Conservation (phyloP, 208 protist genomes). For the Histomonas meleagridis region DNA sequence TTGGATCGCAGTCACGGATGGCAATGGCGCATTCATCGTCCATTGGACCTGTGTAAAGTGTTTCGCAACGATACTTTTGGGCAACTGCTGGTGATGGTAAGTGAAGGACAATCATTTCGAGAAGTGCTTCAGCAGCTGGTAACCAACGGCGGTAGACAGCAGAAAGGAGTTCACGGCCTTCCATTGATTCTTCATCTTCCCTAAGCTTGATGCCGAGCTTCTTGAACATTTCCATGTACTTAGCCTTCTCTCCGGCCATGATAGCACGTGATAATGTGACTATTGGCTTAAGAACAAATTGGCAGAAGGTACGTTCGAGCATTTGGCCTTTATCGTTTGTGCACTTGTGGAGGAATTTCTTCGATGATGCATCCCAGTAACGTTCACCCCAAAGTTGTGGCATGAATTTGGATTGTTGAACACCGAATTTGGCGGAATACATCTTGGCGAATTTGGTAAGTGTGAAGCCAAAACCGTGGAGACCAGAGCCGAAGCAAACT, state of each 20-base stretch:
- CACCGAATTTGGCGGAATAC: constrained; percentile 80
- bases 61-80: constrained; percentile 80
- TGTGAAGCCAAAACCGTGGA: constrained; percentile 97
- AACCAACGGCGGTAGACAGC: constrained; percentile 43
- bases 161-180: not conserved
- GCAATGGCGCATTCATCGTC: constrained; percentile 72
- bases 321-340: not conserved
- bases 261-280: constrained; percentile 76
- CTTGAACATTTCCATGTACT: constrained; percentile 49
- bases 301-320: constrained; percentile 68
- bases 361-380: constrained; percentile 76
- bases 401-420: constrained; percentile 67
- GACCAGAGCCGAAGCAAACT: constrained; percentile 88
- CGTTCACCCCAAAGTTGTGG: constrained; percentile 89
- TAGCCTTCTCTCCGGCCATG: constrained; percentile 79
- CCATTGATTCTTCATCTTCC: not conserved
- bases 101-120: constrained; percentile 93
- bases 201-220: not conserved
- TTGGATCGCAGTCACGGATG: constrained; percentile 75
- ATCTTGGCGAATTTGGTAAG: constrained; percentile 76
- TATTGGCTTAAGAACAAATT: constrained; percentile 93
- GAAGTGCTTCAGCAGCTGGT: constrained; percentile 77
- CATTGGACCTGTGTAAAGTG: constrained; percentile 67
- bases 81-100: constrained; percentile 86
- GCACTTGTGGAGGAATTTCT: constrained; percentile 67